phyloP scores from a whole-genome alignment of 1,284 basidiomycete genomes.

The Phellopilus nigrolimitatus region DNA sequence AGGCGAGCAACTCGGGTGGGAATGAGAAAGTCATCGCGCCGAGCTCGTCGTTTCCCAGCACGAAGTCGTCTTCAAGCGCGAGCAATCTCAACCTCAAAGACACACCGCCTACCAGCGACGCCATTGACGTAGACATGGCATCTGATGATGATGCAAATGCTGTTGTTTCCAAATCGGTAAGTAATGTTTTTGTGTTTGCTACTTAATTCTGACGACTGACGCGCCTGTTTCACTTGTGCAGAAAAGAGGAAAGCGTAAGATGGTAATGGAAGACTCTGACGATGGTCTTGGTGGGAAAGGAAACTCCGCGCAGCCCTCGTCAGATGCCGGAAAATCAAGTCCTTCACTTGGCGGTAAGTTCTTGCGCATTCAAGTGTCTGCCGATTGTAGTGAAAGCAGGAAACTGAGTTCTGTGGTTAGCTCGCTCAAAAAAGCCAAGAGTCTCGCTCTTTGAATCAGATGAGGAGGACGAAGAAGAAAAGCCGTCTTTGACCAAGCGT shows the following conservation, averaged over 20 bases:
- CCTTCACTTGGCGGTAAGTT: constrained; percentile 25
- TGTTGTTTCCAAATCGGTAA: constrained; percentile 30
- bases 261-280: constrained; percentile 64
- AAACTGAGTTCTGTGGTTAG: constrained; percentile 25
- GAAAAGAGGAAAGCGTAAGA: constrained; percentile 57
- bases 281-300: constrained; percentile 39
- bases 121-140: constrained; percentile 68
- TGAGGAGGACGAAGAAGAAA: constrained; percentile 34
- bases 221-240: constrained; percentile 12
- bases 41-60: constrained; percentile 18
- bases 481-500: constrained; percentile 48
- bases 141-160: constrained; percentile 37
- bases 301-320: constrained; percentile 24
- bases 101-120: constrained; percentile 72
- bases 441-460: constrained; percentile 39
- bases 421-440: constrained; percentile 47
- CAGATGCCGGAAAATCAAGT: constrained; percentile 28
- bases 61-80: constrained; percentile 23
- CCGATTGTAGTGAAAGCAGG: neutral
- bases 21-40: neutral
- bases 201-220: neutral
- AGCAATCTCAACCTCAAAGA: constrained; percentile 31
- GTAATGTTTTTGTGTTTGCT: constrained; percentile 21
- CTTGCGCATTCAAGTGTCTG: too few relatives aligned
- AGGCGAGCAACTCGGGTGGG: constrained; percentile 27